Percentiles rank a stretch among this genome's conserved stretches.
Evolutionary conservation across 768 basidiomycete species (phyloP).

Genomic region (Cystofilobasidium ferigula): DNA sequence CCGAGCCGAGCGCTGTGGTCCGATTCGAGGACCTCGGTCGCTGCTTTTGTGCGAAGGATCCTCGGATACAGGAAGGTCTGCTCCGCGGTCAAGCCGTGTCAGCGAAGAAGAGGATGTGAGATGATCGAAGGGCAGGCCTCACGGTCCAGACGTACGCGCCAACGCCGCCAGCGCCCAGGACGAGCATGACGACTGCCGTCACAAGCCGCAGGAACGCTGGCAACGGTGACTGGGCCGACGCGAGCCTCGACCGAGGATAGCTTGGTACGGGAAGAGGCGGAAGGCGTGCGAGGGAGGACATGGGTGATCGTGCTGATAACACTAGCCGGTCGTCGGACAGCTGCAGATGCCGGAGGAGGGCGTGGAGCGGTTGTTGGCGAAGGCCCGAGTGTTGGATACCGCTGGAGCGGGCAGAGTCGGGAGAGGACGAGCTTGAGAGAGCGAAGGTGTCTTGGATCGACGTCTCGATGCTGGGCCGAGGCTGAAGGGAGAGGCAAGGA

Average conservation of each 20-base stretch:
- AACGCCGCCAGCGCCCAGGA: constrained; percentile 2
- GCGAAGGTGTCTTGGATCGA: too few relatives aligned
- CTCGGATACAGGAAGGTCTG: neutral
- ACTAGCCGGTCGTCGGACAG: too few relatives aligned
- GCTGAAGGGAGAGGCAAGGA: too few relatives aligned
- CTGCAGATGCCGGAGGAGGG: neutral
- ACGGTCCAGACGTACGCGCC: constrained; percentile 9
- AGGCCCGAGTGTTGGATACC: too few relatives aligned
- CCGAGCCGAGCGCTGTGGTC: neutral
- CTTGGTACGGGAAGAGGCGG: neutral
- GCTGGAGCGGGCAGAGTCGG: too few relatives aligned
- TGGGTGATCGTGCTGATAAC: neutral
- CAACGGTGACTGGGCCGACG: neutral
- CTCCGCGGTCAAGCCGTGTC: too few relatives aligned
- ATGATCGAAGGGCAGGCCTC: too few relatives aligned
- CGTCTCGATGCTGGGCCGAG: too few relatives aligned
- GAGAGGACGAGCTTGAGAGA: too few relatives aligned
- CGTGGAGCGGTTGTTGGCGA: neutral
- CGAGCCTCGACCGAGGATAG: constrained; percentile 1
- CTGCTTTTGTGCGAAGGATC: neutral
- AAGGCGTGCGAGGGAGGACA: neutral
- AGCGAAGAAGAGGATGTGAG: neutral
- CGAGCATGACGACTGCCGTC: neutral
- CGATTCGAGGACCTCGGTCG: neutral
- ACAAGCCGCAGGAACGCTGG: constrained; percentile 1